Evolutionary conservation across 2,329 filamentous ascomycete genomes (phyloP), one percentile per base, ranked within the genome.

Genomic region (Fusarium pseudonygamai): DNA sequence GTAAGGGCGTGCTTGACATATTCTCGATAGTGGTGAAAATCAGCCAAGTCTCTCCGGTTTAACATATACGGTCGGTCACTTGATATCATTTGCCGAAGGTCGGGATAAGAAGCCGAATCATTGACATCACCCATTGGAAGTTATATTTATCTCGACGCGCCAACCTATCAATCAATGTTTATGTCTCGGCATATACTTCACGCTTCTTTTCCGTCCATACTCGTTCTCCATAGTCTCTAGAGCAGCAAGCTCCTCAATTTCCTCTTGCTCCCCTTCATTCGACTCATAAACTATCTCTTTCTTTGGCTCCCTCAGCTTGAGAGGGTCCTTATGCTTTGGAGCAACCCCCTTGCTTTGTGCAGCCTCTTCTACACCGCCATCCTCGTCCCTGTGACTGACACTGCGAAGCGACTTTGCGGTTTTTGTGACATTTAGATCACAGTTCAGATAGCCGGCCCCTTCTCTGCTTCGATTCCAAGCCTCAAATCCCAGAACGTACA

Each of bases 171-270:
- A 20, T 45, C 34, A 36, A 20, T 22, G 13, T 18, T 16, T 56
- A 2, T 28, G 34, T 28, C 20, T 57, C 1, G 8, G n/a, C 2
- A 57, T 3, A 10, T 69, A 69, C n/a, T 69, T 69, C 1, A 4
- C 24, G 2, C 66, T 69, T n/a, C 64, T 39, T 7, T 69, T 69
- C 7, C 64, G 39, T 1, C 66, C 66, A 13, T 69, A 64, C 5
- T 46, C 34, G 0, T 20, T n/a, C 7, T 69, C 66, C 0, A 2
- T 6, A 1, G 22, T 8, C 22, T 69, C 66, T 2, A 69, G 15
- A n/a, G 1, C 18, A 6, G 43, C 22, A 4, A 69, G 20, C 2
- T 42, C 12, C 0, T 69, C 36, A 6, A 10, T 20, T 6, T 52
- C 15, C 7, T 7, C 28, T 8, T 20, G 11, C 7, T 64, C 57